Evolutionary conservation across 2,329 filamentous ascomycete species (phyloP).

Genomic region (Zasmidium angulare): DNA sequence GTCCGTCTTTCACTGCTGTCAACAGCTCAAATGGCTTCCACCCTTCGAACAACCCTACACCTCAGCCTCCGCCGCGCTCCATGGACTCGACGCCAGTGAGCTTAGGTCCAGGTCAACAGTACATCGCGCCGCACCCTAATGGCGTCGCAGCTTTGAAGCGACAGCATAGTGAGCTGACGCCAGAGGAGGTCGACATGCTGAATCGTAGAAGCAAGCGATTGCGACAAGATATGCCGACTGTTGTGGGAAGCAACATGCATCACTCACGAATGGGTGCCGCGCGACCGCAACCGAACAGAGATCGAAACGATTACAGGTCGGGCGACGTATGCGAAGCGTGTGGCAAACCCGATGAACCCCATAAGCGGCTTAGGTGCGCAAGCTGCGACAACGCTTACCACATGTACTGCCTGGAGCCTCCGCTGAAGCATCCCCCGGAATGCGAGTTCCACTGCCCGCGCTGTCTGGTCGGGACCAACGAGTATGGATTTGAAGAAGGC

Average conservation of each 20-base stretch:
- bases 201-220: constrained; percentile 83
- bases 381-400: constrained; percentile 90
- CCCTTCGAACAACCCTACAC: constrained; percentile 25
- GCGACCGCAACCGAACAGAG: constrained; percentile 56
- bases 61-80: constrained; percentile 25
- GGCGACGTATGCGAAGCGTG: constrained; percentile 80
- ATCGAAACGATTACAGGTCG: constrained; percentile 56
- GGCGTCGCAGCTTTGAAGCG: constrained; percentile 62
- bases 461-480: constrained; percentile 91
- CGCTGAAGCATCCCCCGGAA: constrained; percentile 74
- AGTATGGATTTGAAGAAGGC: constrained; percentile 96
- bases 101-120: constrained; percentile 11
- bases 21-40: constrained; percentile 52
- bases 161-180: constrained; percentile 53
- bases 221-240: constrained; percentile 80
- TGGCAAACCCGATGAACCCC: constrained; percentile 71
- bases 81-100: constrained; percentile 53
- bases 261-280: constrained; percentile 81
- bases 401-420: constrained; percentile 83
- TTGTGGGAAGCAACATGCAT: constrained; percentile 96
- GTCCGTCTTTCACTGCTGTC: constrained; percentile 56
- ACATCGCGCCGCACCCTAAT: constrained; percentile 26
- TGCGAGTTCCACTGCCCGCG: constrained; percentile 94
- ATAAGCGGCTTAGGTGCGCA: constrained; percentile 77
- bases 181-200: constrained; percentile 45